phyloP scores from a whole-genome alignment of 305 asterid species.

The Solanum hybrid region DNA sequence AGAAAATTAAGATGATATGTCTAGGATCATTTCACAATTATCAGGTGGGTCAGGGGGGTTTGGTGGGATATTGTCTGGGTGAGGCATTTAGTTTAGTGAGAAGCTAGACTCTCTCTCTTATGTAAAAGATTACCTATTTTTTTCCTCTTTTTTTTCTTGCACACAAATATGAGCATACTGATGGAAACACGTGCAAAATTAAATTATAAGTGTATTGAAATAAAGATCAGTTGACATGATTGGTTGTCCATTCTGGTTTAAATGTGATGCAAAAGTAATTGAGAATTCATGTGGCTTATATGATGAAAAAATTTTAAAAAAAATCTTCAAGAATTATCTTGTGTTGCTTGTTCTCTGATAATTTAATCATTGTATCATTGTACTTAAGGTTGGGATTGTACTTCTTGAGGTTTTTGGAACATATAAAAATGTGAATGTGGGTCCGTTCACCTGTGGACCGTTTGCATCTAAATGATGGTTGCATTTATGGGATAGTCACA shows the following conservation, averaged over 20 bases:
- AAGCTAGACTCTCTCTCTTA: too few species aligned
- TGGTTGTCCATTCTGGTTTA: background rate
- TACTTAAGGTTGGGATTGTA: background rate
- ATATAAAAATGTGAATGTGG: background rate
- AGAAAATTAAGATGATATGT: too few species aligned
- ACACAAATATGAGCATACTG: background rate
- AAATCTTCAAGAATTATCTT: background rate
- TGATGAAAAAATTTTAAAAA: too few species aligned
- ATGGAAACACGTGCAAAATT: background rate
- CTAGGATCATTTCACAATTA: too few species aligned
- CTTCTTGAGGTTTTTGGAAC: background rate
- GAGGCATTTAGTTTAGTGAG: too few species aligned
- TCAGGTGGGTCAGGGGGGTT: too few species aligned
- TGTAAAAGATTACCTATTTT: too few species aligned
- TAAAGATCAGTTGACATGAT: background rate
- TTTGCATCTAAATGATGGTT: background rate
- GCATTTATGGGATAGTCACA: background rate
- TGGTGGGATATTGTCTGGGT: too few species aligned
- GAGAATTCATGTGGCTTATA: background rate
- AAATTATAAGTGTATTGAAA: background rate
- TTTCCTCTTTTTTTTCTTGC: background rate
- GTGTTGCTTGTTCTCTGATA: background rate
- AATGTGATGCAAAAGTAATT: background rate
- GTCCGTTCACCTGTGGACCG: background rate
- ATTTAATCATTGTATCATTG: background rate